Base-by-base conservation (phyloP, 192 early-diverging fungal species). In the Backusella psychrophila region DNA sequence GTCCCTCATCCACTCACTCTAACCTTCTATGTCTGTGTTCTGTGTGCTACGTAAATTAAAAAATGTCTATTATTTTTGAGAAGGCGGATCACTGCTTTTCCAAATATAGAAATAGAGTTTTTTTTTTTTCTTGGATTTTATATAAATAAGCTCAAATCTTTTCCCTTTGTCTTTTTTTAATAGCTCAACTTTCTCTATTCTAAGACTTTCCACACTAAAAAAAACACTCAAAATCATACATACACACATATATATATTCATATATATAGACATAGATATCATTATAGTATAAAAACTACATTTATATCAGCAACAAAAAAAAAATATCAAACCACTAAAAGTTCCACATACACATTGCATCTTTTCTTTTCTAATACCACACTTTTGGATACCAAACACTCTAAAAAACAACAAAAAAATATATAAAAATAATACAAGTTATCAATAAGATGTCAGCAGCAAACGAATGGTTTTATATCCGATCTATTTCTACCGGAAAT, bases 401-500 rank as follows among this genome's bases (percentile, higher is more conserved):
- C 26, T 4, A 23, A 9, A 63, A 63, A 56, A 9, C 19, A 21
- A 14, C 19, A 63, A 63, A 26, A 59, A 12, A 70, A 70, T 31
- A 23, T 26, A 49, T 49, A 49, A n/a, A 49, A 49, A 39, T 39
- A 39, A 39, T 39, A 11, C 38, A 39, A 39, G 38, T 49, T 7
- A 49, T 17, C 6, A 49, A 49, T 19, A n/a, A 49, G 17, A 49
- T 49, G 46, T n/a, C 46, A 49, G 5, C 26, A 65, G 29, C 21
- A 44, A 59, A 67, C 31, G 78, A 70, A 26, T 83, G 78, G 78
- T 83, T 83, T 71, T 77, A 79, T 53, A 83, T 83, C 29, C 74
- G 75, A 73, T 77, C 78, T n/a, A 59, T 71, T 5, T 41, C 33
- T 7, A 79, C 73, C 33, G 78, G 78, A 21, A 71, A 80, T 15